These are phyloP conservation scores for Paraglomus occultum DNA, from an alignment of 192 early-diverging fungal genomes.

Conservation along the genomic window DNA sequence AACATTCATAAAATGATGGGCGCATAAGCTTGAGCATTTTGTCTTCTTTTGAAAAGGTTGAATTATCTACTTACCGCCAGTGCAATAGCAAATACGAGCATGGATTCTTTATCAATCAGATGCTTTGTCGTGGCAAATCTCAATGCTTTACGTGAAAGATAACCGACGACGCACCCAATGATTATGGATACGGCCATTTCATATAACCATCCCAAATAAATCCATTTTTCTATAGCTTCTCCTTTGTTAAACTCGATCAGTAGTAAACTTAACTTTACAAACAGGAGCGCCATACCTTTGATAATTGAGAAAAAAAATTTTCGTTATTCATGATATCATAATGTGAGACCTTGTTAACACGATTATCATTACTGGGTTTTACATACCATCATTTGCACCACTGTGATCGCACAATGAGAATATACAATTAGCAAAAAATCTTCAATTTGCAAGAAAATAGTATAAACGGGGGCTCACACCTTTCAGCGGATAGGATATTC, in stretches of 20 bases:
- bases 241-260: conserved; percentile 61
- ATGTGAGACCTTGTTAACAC: neutral
- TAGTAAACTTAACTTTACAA: conserved; percentile 44
- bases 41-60: neutral
- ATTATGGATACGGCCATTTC: conserved; percentile 69
- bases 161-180: conserved; percentile 74
- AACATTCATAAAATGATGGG: no score
- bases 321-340: neutral
- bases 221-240: conserved; percentile 74
- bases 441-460: conserved; percentile 30
- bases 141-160: conserved; percentile 63
- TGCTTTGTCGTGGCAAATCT: conserved; percentile 60
- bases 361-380: neutral
- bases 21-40: no score
- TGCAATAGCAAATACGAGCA: conserved; percentile 79
- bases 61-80: conserved; percentile 52
- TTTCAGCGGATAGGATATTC: conserved; percentile 74
- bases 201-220: conserved; percentile 73
- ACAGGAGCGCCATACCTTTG: neutral
- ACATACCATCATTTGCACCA: conserved; percentile 77
- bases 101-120: conserved; percentile 84
- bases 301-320: neutral
- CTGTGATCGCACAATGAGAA: conserved; percentile 36
- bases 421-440: conserved; percentile 35
- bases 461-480: conserved; percentile 30